These are phyloP conservation scores for Epicoccum nigrum DNA, from an alignment of 2,329 filamentous ascomycete genomes.

Conservation along the genomic window DNA sequence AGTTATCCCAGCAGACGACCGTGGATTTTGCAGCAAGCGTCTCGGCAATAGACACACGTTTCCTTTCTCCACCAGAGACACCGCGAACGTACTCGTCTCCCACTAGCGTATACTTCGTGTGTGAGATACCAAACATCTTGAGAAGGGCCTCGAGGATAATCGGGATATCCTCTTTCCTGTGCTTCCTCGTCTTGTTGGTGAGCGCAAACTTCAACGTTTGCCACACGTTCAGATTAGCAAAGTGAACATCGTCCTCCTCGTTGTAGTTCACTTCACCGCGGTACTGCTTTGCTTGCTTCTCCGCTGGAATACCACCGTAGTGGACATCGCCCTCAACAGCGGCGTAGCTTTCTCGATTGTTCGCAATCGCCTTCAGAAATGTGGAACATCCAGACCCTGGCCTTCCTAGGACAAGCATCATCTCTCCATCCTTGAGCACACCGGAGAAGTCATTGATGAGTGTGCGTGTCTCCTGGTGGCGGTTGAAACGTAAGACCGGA, in stretches of 20 bases:
- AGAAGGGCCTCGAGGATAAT: slow-evolving; percentile 73
- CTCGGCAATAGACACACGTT: slow-evolving; percentile 76
- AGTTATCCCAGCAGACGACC: slow-evolving; percentile 81
- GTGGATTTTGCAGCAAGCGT: slow-evolving; percentile 65
- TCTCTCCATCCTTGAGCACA: slow-evolving; percentile 70
- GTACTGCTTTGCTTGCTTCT: slow-evolving; percentile 71
- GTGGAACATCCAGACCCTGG: slow-evolving; percentile 78
- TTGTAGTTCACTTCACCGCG: slow-evolving; percentile 81
- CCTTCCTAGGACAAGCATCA: slow-evolving; percentile 74
- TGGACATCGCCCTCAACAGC: slow-evolving; percentile 71
- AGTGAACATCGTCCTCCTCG: slow-evolving; percentile 76
- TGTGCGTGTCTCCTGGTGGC: slow-evolving; percentile 57
- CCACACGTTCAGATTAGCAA: slow-evolving; percentile 76
- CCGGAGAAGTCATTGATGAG: slow-evolving; percentile 72
- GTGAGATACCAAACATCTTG: slow-evolving; percentile 78
- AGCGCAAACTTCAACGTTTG: slow-evolving; percentile 78
- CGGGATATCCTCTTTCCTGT: slow-evolving; percentile 67
- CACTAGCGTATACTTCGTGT: slow-evolving; percentile 75
- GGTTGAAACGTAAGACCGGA: slow-evolving; percentile 57
- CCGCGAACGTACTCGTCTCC: slow-evolving; percentile 76
- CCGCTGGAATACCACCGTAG: slow-evolving; percentile 73
- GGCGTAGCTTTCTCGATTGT: slow-evolving; percentile 70
- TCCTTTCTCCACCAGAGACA: slow-evolving; percentile 80
- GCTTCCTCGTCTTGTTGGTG: slow-evolving; percentile 75
- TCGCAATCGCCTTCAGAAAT: slow-evolving; percentile 76